Conservation (phyloP, 1,284 basidiomycete species). For the Ganoderma meredithae region DNA sequence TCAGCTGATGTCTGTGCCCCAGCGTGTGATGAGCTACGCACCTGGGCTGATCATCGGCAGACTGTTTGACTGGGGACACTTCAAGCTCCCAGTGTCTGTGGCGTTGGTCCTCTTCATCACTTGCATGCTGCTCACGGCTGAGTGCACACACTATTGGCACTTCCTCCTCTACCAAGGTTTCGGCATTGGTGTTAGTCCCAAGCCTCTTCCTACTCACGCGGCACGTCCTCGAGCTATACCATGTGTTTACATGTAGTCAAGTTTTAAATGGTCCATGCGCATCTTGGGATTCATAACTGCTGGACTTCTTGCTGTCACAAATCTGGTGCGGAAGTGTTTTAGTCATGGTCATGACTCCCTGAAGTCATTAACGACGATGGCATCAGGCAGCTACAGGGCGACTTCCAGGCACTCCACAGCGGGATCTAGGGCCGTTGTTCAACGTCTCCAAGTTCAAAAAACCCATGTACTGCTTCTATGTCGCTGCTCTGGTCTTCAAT, state of each 20-base stretch:
- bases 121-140: constrained; percentile 54
- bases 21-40: background rate
- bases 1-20: too few species aligned
- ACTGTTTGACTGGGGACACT: constrained; percentile 58
- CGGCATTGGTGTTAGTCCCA: constrained; percentile 45
- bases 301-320: constrained; percentile 48
- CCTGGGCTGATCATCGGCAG: constrained; percentile 41
- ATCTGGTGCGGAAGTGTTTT: constrained; percentile 39
- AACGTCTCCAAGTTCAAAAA: background rate
- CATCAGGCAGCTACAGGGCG: background rate
- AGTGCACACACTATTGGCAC: constrained; percentile 60
- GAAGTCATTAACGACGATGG: background rate
- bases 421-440: background rate
- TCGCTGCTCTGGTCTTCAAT: background rate
- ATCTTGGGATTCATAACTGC: constrained; percentile 61
- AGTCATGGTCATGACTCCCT: too few species aligned
- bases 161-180: constrained; percentile 57
- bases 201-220: too few species aligned
- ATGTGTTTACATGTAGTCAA: background rate
- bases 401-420: background rate
- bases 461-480: background rate
- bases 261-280: constrained; percentile 58
- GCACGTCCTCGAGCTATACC: too few species aligned
- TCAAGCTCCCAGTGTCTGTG: constrained; percentile 47
- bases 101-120: constrained; percentile 44